phyloP scores from a whole-genome alignment of 495 filamentous ascomycete genomes.

The Immersiella caudata region DNA sequence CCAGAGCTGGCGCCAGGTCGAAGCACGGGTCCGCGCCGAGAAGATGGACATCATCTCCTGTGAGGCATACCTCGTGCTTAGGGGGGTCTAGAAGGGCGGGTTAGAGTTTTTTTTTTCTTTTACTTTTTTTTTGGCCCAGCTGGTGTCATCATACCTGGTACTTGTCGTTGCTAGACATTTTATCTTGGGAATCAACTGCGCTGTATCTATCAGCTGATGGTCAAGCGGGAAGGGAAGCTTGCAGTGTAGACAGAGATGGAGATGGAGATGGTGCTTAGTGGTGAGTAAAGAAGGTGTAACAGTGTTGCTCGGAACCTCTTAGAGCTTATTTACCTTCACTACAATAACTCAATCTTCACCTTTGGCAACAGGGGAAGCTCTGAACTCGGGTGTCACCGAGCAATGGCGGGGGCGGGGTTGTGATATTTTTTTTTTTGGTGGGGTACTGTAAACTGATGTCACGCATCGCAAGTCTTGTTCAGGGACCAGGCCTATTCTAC shows the following conservation, averaged over 20 bases:
- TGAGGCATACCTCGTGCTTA: constrained; percentile 73
- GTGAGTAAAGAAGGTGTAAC: too few species aligned
- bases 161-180: constrained; percentile 67
- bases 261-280: neutral
- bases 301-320: neutral
- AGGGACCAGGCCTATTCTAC: neutral
- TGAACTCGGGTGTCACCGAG: neutral
- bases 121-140: neutral
- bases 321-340: neutral
- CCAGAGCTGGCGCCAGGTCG: constrained; percentile 82
- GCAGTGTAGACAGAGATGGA: too few species aligned
- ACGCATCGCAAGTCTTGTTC: neutral
- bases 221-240: neutral
- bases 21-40: constrained; percentile 67
- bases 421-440: constrained; percentile 1
- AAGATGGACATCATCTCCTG: constrained; percentile 66
- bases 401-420: neutral
- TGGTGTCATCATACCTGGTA: constrained; percentile 43
- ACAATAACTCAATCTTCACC: neutral
- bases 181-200: constrained; percentile 19
- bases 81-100: constrained; percentile 62
- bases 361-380: neutral
- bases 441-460: neutral
- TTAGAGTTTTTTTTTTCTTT: constrained; percentile 16
- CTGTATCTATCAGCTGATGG: neutral